These are phyloP conservation scores for Pilasporangium apinafurcum DNA, from an alignment of 352 stramenopile genomes.

Conservation along the genomic window DNA sequence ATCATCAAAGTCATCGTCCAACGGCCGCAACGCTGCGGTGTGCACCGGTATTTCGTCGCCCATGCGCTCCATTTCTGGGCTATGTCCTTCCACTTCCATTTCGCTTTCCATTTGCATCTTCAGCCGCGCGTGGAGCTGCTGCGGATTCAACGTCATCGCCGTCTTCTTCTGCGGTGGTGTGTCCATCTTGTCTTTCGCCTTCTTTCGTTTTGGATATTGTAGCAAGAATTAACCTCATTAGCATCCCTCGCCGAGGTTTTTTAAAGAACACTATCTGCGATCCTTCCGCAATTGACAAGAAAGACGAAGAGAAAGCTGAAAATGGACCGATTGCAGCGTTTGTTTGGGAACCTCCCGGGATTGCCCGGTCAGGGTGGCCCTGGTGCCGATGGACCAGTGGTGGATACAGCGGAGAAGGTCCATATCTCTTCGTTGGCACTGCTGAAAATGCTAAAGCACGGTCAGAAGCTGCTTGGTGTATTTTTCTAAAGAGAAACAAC, in stretches of 20 bases:
- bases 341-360: slow-evolving; percentile 82
- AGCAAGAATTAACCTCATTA: too few relatives aligned
- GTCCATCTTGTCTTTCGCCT: slow-evolving; percentile 35
- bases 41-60: slow-evolving; percentile 64
- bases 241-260: too few relatives aligned
- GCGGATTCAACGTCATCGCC: slow-evolving; percentile 18
- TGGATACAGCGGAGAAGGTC: slow-evolving; percentile 98
- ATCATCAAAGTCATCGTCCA: slow-evolving; percentile 75
- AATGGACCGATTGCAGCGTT: slow-evolving; percentile 82
- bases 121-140: slow-evolving; percentile 59
- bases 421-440: slow-evolving; percentile 98
- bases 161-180: slow-evolving; percentile 53
- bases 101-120: slow-evolving; percentile 74
- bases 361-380: slow-evolving; percentile 60
- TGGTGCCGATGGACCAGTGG: slow-evolving; percentile 87
- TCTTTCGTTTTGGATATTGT: background rate
- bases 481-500: background rate
- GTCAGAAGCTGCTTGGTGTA: slow-evolving; percentile 15
- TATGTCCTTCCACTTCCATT: slow-evolving; percentile 42
- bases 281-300: background rate
- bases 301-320: slow-evolving; percentile 13
- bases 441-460: slow-evolving; percentile 99
- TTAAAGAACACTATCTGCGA: too few relatives aligned
- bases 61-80: slow-evolving; percentile 49
- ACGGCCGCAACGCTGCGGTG: slow-evolving; percentile 32